Evolutionary conservation across 169 alveolate species (phyloP).

Genomic region (Babesia bigemina): DNA sequence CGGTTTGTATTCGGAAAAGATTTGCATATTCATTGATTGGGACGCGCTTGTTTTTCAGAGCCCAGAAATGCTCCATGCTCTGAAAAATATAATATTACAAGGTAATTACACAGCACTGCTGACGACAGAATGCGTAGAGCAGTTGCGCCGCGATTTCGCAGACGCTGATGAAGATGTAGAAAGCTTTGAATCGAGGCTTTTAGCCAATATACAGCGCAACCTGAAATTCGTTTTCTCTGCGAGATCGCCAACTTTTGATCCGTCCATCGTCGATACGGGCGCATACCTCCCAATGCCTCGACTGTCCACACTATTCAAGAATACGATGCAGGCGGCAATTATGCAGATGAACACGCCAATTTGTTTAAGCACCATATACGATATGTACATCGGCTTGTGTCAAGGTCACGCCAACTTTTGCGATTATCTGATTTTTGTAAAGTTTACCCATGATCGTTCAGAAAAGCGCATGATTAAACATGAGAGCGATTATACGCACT

Average conservation of each 20-base stretch:
- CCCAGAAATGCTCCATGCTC: neutral
- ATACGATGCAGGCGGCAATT: neutral
- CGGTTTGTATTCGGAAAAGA: neutral
- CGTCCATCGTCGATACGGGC: neutral
- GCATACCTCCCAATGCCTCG: neutral
- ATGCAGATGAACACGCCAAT: neutral
- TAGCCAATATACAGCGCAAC: neutral
- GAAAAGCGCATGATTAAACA: slow-evolving; percentile 90
- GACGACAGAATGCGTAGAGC: neutral
- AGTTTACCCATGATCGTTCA: slow-evolving; percentile 89
- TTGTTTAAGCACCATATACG: slow-evolving; percentile 4
- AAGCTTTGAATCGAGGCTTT: neutral
- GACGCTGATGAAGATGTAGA: neutral
- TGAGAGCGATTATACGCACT: slow-evolving; percentile 91
- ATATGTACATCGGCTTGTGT: neutral
- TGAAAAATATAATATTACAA: slow-evolving; percentile 7
- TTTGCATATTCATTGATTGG: slow-evolving; percentile 31
- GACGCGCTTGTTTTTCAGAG: slow-evolving; percentile 13
- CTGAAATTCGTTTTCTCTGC: slow-evolving; percentile 10
- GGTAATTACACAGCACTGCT: slow-evolving; percentile 8
- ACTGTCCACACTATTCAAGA: neutral
- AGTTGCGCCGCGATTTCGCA: no score
- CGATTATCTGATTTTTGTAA: slow-evolving; percentile 95
- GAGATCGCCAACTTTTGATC: neutral
- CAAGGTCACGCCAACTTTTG: slow-evolving; percentile 84